phyloP scores from a whole-genome alignment of 768 basidiomycete genomes.

The Crassisporium funariophilum region DNA sequence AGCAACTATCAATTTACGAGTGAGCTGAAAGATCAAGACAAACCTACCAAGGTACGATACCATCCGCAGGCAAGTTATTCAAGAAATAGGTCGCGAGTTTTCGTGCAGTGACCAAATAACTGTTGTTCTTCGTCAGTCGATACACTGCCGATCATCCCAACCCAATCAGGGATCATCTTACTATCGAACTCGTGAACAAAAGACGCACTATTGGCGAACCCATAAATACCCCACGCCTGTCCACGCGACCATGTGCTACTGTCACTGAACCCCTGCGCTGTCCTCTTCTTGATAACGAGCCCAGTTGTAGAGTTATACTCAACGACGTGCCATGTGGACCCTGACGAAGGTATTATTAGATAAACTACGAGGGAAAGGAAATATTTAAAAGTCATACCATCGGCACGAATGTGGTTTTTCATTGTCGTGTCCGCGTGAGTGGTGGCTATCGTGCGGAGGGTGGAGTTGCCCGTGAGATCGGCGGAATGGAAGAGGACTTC shows the following conservation, averaged over 20 bases:
- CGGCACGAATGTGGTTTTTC: conserved; percentile 63
- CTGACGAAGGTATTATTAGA: conserved; percentile 25
- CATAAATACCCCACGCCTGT: conserved; percentile 72
- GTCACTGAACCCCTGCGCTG: conserved; percentile 65
- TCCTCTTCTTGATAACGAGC: conserved; percentile 53
- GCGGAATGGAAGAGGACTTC: conserved; percentile 64
- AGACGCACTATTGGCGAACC: conserved; percentile 65
- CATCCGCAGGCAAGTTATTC: conserved; percentile 55
- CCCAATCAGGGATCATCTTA: background rate
- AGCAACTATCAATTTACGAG: conserved; percentile 3
- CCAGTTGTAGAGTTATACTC: conserved; percentile 71
- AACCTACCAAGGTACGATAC: conserved; percentile 67
- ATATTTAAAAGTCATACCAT: conserved; percentile 44
- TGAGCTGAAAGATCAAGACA: conserved; percentile 1
- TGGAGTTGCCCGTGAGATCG: conserved; percentile 59
- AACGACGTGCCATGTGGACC: conserved; percentile 61
- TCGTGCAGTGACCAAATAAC: conserved; percentile 63
- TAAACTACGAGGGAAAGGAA: background rate
- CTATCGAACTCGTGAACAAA: background rate
- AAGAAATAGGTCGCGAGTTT: conserved; percentile 63
- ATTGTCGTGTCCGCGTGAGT: conserved; percentile 69
- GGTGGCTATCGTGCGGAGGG: conserved; percentile 59
- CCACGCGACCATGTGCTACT: conserved; percentile 75
- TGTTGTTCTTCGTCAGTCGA: conserved; percentile 46
- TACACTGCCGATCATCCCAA: conserved; percentile 52